Base-by-base conservation (phyloP, 192 early-diverging fungal genomes). In the Neocallimastix lanati region DNA sequence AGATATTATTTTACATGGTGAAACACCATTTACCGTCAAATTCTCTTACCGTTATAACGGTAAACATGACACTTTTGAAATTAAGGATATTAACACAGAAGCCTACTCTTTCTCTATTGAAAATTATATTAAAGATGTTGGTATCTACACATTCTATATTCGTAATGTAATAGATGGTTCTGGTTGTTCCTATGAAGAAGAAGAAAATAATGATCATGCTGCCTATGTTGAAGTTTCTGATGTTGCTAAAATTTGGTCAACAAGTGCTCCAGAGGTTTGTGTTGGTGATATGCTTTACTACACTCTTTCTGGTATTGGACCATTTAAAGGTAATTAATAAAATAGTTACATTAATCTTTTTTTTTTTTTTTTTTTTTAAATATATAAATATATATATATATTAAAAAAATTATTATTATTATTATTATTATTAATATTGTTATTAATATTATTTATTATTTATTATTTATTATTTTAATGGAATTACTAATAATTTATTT, bases 261-360 rank as follows among this genome's bases (percentile, higher is more conserved):
- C 84, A 12, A 83, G 80, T 37, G 77, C 80, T 1, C 37, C 40
- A 29, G 27, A 37, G 29, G 86, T 91, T n/a, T 92, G 92, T 36
- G 85, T 89, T 11, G 92, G 92, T 76, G 91, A 92, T 77, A 84
- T 92, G 29, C 80, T 93, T 28, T 81, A 88, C 16, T 92, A 91
- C 78, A 86, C 89, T 28, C 79, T 93, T 77, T 88, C 90, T 76
- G 92, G 91, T 1, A 88, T 90, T 4, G 84, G 87, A 77, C 88
- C 92, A 28, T 93, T 92, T 82, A 88, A 82, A 29, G 83, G 92
- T 13, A 81, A 82, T 5, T 92, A n/a, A n/a, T n/a, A n/a, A n/a
- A n/a, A n/a, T n/a, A n/a, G n/a, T n/a, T n/a, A n/a, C n/a, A n/a
- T n/a, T n/a, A 93, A 80, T 38, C 36, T 25, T 87, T 85, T 82